Base-by-base conservation (phyloP, 306 rosid species). In the Fagus sylvatica region DNA sequence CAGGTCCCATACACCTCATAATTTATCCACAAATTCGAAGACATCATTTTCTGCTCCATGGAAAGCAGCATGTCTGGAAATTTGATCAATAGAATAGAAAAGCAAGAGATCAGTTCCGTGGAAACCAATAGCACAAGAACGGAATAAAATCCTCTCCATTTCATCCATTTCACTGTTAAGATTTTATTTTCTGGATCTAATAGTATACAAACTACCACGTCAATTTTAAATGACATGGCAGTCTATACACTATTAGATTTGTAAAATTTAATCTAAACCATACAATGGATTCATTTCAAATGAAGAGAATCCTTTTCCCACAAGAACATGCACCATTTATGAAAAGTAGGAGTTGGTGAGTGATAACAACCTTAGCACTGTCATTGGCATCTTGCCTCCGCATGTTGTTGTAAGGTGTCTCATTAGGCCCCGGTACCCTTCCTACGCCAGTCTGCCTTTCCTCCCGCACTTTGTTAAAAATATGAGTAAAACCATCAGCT, bases 401-500 rank as follows among this genome's bases (percentile, higher is more conserved):
- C 62, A 39, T 3, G 74, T 55, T 51, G 12, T 41, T 11, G 73
- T 76, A 78, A 19, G 90, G 78, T 53, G 86, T 82, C 78, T 78
- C 81, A 7, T 79, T 75, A 33, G 91, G 88, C 2, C 91, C 92
- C 0, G 88, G 82, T 4, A 59, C 85, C 69, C 85, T 74, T 59
- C 87, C 92, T 2, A 83, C 82, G 1, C 87, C 96, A 0, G 87
- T 80, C 8, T 89, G 92, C 77, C 80, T 85, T 87, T 87, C 96
- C 81, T 91, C 90, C 43, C 91, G 79, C 78, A 92, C 98, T 82
- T 87, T 74, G 74, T 88, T 88, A 85, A 95, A 95, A 56, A 95
- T 91, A 78, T 89, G 96, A 77, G 98, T 95, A 80, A 61, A 95
- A 71, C 97, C 91, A 69, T 92, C 95, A 30, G 97, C 97, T 64